A percentile compares a stretch with the other conserved stretches of the same genome.
phyloP scores from a whole-genome alignment of 2,329 filamentous ascomycete genomes.

The Aspergillus fumigatiaffinis region DNA sequence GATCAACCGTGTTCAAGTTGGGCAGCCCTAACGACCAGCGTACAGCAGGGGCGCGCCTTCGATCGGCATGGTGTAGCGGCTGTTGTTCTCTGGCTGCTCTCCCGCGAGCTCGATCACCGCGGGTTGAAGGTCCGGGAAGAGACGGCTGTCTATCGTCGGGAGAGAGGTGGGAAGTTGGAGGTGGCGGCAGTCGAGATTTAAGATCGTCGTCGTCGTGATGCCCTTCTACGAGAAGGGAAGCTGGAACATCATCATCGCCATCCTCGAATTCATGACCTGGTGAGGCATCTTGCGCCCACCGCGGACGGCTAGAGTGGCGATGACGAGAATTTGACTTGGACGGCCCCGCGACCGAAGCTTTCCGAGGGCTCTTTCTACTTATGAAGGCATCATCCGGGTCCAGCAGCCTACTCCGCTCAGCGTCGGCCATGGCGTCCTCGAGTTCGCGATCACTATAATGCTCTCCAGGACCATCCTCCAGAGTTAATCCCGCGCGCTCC shows the following conservation, averaged over 20 bases:
- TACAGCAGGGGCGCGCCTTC: conserved; percentile 15
- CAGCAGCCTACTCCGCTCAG: conserved; percentile 45
- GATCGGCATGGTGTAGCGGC: conserved; percentile 21
- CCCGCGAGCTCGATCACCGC: conserved; percentile 48
- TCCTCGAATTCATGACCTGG: conserved; percentile 44
- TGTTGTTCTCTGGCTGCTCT: conserved; percentile 45
- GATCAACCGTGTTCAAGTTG: conserved; percentile 46
- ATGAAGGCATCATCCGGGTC: conserved; percentile 42
- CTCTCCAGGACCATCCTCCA: conserved; percentile 47
- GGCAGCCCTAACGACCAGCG: conserved; percentile 28
- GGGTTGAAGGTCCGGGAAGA: conserved; percentile 41
- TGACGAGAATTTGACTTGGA: conserved; percentile 19
- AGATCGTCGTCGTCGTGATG: conserved; percentile 36
- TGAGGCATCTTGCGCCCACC: conserved; percentile 29
- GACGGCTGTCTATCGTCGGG: conserved; percentile 15
- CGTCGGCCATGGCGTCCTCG: conserved; percentile 53
- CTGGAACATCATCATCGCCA: conserved; percentile 61
- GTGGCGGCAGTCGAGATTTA: conserved; percentile 38
- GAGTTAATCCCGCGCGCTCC: conserved; percentile 45
- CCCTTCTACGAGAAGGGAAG: conserved; percentile 59
- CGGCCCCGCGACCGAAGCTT: conserved; percentile 10
- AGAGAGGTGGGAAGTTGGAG: conserved; percentile 25
- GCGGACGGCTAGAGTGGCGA: conserved; percentile 27
- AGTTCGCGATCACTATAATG: conserved; percentile 56
- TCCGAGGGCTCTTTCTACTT: conserved; percentile 26